Evolutionary conservation across 2,329 filamentous ascomycete genomes (phyloP).

Genomic region (Trichophyton equinum): DNA sequence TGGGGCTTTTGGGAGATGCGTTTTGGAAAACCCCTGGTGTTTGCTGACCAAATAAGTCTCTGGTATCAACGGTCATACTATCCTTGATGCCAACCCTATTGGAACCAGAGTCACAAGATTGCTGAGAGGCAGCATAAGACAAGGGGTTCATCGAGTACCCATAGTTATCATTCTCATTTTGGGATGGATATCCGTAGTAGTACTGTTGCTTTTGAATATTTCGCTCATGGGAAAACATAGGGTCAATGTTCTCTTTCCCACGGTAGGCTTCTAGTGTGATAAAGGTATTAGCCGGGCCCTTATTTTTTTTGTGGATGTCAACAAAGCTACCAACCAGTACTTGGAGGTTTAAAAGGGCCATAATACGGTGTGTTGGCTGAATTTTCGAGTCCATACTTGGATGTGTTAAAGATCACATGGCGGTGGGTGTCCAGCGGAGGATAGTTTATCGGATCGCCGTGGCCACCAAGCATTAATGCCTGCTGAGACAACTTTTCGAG

Average conservation of each 20-base stretch:
- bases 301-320: not conserved
- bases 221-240: slow-evolving; percentile 17
- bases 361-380: not conserved
- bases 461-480: slow-evolving; percentile 16
- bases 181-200: slow-evolving; percentile 17
- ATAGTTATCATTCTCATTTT: slow-evolving; percentile 17
- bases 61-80: not conserved
- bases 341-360: slow-evolving; percentile 1
- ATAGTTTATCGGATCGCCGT: slow-evolving; percentile 22
- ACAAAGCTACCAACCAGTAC: not conserved
- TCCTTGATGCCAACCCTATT: slow-evolving; percentile 7
- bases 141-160: slow-evolving; percentile 26
- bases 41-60: slow-evolving; percentile 8
- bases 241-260: slow-evolving; percentile 31
- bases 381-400: not conserved
- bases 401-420: slow-evolving; percentile 17
- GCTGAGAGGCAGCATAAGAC: slow-evolving; percentile 15
- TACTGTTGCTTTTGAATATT: slow-evolving; percentile 17
- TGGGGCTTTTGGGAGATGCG: slow-evolving; percentile 24
- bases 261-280: slow-evolving; percentile 10
- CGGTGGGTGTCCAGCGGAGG: slow-evolving; percentile 22
- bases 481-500: slow-evolving; percentile 12
- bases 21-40: slow-evolving; percentile 13
- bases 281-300: slow-evolving; percentile 10
- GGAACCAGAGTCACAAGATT: slow-evolving; percentile 10